Evolutionary conservation across 2,329 filamentous ascomycete genomes (phyloP), one percentile per base, ranked within the genome.

Genomic region (Dothistroma pini): DNA sequence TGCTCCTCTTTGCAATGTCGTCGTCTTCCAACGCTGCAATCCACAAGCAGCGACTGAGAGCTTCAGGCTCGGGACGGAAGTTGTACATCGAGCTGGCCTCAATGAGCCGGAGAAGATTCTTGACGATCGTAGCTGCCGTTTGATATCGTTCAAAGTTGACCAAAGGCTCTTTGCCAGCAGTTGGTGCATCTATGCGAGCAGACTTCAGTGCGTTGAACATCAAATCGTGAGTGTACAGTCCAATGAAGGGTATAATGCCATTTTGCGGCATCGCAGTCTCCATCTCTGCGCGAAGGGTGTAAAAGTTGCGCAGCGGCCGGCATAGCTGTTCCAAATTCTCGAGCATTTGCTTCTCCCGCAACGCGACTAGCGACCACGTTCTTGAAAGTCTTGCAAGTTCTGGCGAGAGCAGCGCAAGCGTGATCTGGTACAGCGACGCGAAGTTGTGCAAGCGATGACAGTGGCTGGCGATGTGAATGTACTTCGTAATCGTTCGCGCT

Each of bases 61-160:
- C 84, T 56, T 89, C 89, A 63, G 91, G 88, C 41, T 93, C 85
- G 0, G 89, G 86, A 68, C 86, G 83, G 72, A 93, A 92, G 7
- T 79, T 77, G 73, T 93, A 95, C 59, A 86, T 83, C 22, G 87
- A 85, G 72, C 89, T 93, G 1, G 89, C 88, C 75, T 95, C 90
- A 10, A 95, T 80, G n/a, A 95, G 79, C 22, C 90, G 82, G 47
- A 93, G 78, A 44, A 95, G 78, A 54, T 89, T 91, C 80, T 95
- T 95, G 66, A 93, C 87, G 44, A 93, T 88, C 0, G 84, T 82
- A 3, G 90, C 90, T 29, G 88, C 87, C 34, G 86, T 88, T 62
- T 91, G 88, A 68, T 89, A 91, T 60, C 89, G 84, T 77, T 93
- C 90, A 76, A 95, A 95, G 74, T 95, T 95, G 68, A 95, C 84